Evolutionary conservation across 83 land plant genomes (phyloP), one percentile per base, ranked within the genome.

Genomic region (Picea abies): DNA sequence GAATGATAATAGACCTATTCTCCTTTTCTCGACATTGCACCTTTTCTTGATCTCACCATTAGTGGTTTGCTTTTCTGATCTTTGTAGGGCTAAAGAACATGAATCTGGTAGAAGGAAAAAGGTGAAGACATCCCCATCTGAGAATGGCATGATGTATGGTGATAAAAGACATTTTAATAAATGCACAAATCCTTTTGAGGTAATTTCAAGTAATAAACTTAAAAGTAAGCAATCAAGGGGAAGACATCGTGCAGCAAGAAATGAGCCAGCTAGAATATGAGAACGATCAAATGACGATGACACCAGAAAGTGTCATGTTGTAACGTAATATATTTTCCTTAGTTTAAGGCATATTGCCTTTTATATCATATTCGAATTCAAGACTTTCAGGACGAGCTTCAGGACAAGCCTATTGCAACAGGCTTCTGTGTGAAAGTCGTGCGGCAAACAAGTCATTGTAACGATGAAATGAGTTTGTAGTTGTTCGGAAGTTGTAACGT

Each of bases 81-180:
- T 37, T 19, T 79, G 29, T 88, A 94, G 96, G 96, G 96, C 89
- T 77, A 91, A 92, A 71, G 96, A 89, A 79, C 89, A 92, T 82
- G 91, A 92, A 70, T 79, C 49, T 23, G 91, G 92, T 0, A 89
- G 87, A 84, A 87, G 88, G 60, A 92, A 90, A 84, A 92, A 87
- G 80, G 67, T 92, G 14, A 88, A 83, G 83, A 61, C 41, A 23
- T 63, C 79, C 0, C 80, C 20, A 39, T 39, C 0, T 39, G 76
- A 41, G n/a, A 71, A 39, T 71, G 76, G 17, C 76, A 41, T 41
- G 32, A 39, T 71, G 7, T 71, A 71, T 71, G 44, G 52, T 71
- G 41, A 71, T 9, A 41, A 19, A 39, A 71, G 60, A 44, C 58
- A 69, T 10, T 15, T 5, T n/a, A 85, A 86, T 76, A 81, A 76